Percentiles rank a stretch among this genome's conserved stretches.
phyloP scores from a whole-genome alignment of 768 basidiomycete genomes.

The Hemileccinum rubropunctum region DNA sequence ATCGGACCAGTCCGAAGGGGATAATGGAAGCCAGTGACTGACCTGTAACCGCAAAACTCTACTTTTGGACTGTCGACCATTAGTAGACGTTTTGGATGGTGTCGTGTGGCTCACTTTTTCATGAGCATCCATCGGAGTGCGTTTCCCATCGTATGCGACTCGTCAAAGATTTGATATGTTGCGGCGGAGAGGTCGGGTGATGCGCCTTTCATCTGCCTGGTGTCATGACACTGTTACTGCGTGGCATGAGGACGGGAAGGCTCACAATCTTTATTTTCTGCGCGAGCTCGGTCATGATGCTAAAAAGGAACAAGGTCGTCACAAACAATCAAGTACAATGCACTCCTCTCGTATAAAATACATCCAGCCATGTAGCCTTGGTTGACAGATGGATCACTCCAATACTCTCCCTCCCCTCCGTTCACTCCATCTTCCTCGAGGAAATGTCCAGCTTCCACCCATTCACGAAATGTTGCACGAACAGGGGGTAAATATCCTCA shows the following conservation, averaged over 20 bases:
- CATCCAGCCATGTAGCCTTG: conserved; percentile 10
- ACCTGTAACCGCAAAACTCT: conserved; percentile 98
- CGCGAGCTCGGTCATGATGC: conserved; percentile 25
- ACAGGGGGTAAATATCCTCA: conserved; percentile 11
- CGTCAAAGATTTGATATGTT: conserved; percentile 89
- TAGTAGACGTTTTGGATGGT: neutral
- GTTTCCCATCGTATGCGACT: conserved; percentile 96
- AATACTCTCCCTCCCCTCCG: conserved; percentile 54
- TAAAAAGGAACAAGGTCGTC: conserved; percentile 3
- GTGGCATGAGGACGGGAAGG: neutral
- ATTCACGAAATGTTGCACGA: conserved; percentile 5
- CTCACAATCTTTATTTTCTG: conserved; percentile 35
- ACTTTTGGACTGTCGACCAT: conserved; percentile 79
- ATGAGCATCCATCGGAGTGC: conserved; percentile 96
- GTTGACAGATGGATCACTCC: conserved; percentile 17
- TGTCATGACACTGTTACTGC: conserved; percentile 9
- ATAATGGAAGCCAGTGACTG: conserved; percentile 16
- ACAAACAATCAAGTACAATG: conserved; percentile 9
- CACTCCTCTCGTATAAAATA: conserved; percentile 10
- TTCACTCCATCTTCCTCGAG: conserved; percentile 40
- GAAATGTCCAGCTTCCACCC: conserved; percentile 8
- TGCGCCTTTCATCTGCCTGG: conserved; percentile 77
- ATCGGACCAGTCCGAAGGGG: too few relatives aligned
- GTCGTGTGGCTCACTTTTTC: conserved; percentile 77
- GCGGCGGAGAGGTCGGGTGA: conserved; percentile 80